A percentile compares a stretch with the other conserved stretches of the same genome.
These are phyloP conservation scores for Ilex paraguariensis DNA, from an alignment of 305 asterid genomes.

Conservation along the genomic window DNA sequence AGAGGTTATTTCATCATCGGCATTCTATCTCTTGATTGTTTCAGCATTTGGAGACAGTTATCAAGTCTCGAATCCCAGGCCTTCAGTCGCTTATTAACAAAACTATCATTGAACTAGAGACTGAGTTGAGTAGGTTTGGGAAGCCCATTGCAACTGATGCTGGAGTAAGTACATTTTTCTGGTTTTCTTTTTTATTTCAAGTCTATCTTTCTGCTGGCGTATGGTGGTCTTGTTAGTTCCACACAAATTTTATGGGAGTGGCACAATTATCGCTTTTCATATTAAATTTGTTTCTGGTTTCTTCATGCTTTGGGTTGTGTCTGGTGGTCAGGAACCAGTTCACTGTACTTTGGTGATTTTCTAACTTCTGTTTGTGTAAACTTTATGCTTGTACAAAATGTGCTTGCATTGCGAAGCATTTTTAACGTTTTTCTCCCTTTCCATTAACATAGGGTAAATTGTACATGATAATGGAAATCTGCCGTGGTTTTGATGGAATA, in stretches of 20 bases:
- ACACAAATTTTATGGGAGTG: no score
- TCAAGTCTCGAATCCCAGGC: constrained; percentile 79
- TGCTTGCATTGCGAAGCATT: constrained; percentile 10
- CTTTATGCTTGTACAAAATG: background rate
- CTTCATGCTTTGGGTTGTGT: background rate
- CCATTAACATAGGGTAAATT: constrained; percentile 52
- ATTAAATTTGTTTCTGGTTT: background rate
- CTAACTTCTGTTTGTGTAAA: no score
- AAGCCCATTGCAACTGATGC: constrained; percentile 73
- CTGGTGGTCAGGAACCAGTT: background rate
- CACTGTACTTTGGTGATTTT: no score
- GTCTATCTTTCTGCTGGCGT: constrained; percentile 4
- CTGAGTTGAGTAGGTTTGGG: constrained; percentile 72
- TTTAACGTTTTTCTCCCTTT: constrained; percentile 5
- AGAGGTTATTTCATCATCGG: background rate
- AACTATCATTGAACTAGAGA: constrained; percentile 66
- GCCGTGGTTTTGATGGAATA: constrained; percentile 68
- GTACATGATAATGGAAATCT: constrained; percentile 82
- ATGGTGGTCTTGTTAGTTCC: no score
- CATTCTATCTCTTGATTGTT: background rate
- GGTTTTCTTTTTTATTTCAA: constrained; percentile 6
- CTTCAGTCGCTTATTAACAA: constrained; percentile 79
- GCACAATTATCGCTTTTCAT: no score
- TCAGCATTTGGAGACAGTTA: constrained; percentile 78
- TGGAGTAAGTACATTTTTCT: constrained; percentile 19